Evolutionary conservation across 2,329 filamentous ascomycete genomes (phyloP).

Genomic region (Aspergillus piperis): DNA sequence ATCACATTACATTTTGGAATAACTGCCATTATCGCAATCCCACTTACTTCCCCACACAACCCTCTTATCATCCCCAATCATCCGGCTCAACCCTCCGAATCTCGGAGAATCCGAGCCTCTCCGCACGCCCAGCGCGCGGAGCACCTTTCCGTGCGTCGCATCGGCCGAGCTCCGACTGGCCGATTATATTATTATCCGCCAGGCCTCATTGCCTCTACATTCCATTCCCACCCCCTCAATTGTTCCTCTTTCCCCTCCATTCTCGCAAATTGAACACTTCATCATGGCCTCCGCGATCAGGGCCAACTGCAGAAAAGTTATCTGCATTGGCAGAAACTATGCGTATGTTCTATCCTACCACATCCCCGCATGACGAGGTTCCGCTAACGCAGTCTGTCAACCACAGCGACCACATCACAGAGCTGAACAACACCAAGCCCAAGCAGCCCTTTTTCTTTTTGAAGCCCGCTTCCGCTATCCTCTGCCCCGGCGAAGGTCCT

Average conservation of each 20-base stretch:
- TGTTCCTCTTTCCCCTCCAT: neutral
- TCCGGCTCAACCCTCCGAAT: constrained; percentile 16
- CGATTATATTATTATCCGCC: constrained; percentile 9
- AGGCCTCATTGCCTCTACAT: neutral
- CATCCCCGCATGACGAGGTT: neutral
- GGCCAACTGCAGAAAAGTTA: constrained; percentile 68
- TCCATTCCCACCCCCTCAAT: neutral
- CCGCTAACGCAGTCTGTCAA: constrained; percentile 13
- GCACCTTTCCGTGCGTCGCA: constrained; percentile 18
- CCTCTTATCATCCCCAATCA: neutral
- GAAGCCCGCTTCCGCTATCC: constrained; percentile 85
- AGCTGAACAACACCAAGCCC: constrained; percentile 82
- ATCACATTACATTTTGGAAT: too few species aligned
- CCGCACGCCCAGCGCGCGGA: constrained; percentile 27
- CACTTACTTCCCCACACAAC: neutral
- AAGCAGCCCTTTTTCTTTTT: constrained; percentile 99
- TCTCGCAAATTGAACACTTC: neutral
- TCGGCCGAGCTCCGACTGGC: constrained; percentile 13
- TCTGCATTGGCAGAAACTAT: constrained; percentile 96
- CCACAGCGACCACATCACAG: constrained; percentile 81
- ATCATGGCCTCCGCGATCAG: constrained; percentile 48
- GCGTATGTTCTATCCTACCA: constrained; percentile 61
- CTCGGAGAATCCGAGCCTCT: constrained; percentile 27
- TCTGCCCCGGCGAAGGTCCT: constrained; percentile 75
- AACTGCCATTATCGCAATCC: neutral